These are phyloP conservation scores for Arabidopsis thaliana DNA, from an alignment of 345 rosid genomes.

Conservation along the genomic window TAIR10.1 NC_003074.8:17151501-17152000, in stretches of 20 bases:
- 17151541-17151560: neutral
- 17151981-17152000: no score
- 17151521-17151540: neutral
- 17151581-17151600: neutral
- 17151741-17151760: no score
- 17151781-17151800: neutral
- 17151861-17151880: neutral
- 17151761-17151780: no score
- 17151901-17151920: neutral
- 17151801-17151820: neutral
- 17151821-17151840: neutral
- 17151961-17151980: no score
- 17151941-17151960: no score
- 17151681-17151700: no score
- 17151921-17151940: no score
- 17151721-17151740: neutral
- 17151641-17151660: neutral
- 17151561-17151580: neutral
- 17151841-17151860: neutral
- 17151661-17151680: neutral
- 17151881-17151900: neutral
- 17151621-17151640: neutral
- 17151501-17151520: slow-evolving; percentile 5
- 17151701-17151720: neutral
- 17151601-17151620: neutral